A percentile compares a stretch with the other conserved stretches of the same genome.
Conservation (phyloP, 306 rosid species). For the Hippophae tibetana region DNA sequence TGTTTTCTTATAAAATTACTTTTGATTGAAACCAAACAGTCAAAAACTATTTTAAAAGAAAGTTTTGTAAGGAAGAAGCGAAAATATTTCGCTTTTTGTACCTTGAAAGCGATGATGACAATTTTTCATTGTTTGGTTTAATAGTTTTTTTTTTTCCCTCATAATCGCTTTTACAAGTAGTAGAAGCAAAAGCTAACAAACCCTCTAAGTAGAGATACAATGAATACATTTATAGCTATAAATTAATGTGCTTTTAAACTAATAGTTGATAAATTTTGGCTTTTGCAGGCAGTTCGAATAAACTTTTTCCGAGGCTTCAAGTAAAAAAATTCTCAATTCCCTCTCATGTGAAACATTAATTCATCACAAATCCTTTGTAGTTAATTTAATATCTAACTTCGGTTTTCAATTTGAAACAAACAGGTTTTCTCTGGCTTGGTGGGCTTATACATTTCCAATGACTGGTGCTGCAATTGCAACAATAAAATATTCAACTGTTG, state of each 20-base stretch:
- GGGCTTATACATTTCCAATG: constrained; percentile 99
- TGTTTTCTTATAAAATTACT: no score
- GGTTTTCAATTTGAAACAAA: constrained; percentile 10
- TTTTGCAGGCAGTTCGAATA: constrained; percentile 68
- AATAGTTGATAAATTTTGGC: no score
- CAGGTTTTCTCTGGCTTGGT: constrained; percentile 92
- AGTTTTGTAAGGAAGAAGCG: no score
- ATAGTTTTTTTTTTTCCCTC: constrained; percentile 1
- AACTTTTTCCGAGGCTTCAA: constrained; percentile 74
- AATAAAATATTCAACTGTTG: constrained; percentile 62
- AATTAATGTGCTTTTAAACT: no score
- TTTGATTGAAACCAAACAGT: no score
- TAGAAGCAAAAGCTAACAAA: no score
- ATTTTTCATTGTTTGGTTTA: no score
- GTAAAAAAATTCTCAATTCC: constrained; percentile 27
- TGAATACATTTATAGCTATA: no score
- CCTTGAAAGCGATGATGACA: no score
- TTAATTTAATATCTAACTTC: constrained; percentile 10
- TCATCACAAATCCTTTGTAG: not conserved
- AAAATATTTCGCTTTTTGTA: no score
- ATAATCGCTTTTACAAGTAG: not conserved
- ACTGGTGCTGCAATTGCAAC: constrained; percentile 95
- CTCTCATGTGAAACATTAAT: not conserved
- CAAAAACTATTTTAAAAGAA: no score
- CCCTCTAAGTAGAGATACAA: no score